Evolutionary conservation across 129 eudicot species (phyloP), one percentile per base, ranked within the genome.

Genomic region (Chrysanthemum seticuspe): DNA sequence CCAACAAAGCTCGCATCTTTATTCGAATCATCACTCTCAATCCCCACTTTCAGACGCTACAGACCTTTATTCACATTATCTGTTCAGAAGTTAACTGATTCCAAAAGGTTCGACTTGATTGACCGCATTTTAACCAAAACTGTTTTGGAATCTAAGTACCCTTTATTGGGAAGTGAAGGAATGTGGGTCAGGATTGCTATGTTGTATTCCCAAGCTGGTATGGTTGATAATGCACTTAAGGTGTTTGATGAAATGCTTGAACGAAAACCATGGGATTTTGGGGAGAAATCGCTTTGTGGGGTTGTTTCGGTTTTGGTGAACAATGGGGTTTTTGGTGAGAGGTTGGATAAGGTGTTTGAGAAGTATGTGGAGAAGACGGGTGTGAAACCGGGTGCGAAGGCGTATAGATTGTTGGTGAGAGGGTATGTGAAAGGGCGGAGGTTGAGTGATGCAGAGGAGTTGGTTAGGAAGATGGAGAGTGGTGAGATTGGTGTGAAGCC

Each of bases 151-250:
- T 72, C 84, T 1, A 77, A 81, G 12, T 31, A 76, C 10, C 18
- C 64, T 4, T 80, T 74, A 69, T 75, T 84, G 13, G 72, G 71
- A 13, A 74, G 79, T 13, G 88, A 84, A 78, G 81, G 76, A 10
- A 81, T 81, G 18, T 81, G 85, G 83, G 76, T 74, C 71, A 72
- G 85, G 36, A 51, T 84, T n/a, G 77, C 73, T 13, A 81, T 71
- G 74, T 60, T 81, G 40, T 84, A 84, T 63, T 82, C 83, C 1
- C 78, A 84, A 55, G 83, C 78, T n/a, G 85, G 85, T 2, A 81
- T 84, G 88, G 68, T 78, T 31, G 88, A 81, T 48, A 74, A 78
- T 78, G 85, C 88, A 56, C 83, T 77, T 78, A 72, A 77, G 49
- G 59, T 78, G 78, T 84, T 81, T 62, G 81, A 84, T 80, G 58